phyloP scores from a whole-genome alignment of 345 rosid genomes.

The Ceriops decandra region DNA sequence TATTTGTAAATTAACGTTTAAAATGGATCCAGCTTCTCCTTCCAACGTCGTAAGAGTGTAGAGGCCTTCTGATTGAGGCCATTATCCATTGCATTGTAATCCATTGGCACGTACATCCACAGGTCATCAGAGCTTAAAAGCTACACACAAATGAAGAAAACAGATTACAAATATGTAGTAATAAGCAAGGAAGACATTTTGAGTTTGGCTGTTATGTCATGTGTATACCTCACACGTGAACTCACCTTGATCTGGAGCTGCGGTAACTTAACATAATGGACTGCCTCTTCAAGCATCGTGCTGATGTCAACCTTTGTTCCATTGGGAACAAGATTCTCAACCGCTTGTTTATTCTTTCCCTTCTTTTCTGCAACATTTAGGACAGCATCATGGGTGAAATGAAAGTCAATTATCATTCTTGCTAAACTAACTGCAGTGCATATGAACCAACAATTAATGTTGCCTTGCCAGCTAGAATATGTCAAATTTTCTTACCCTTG shows the following conservation, averaged over 20 bases:
- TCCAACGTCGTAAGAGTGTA: conserved; percentile 25
- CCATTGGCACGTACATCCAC: conserved; percentile 97
- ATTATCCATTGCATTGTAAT: conserved; percentile 80
- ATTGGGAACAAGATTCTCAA: conserved; percentile 78
- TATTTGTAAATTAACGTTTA: not conserved
- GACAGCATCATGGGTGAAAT: not conserved
- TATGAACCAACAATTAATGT: not conserved
- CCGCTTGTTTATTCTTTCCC: conserved; percentile 83
- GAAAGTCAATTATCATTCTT: not conserved
- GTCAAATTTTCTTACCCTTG: conserved; percentile 49
- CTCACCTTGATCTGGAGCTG: conserved; percentile 88
- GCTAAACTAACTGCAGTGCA: too few species aligned
- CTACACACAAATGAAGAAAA: conserved; percentile 32
- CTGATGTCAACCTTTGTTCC: conserved; percentile 93
- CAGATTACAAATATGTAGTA: not conserved
- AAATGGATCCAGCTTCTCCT: not conserved
- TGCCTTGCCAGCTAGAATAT: not conserved
- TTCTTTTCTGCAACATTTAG: conserved; percentile 57
- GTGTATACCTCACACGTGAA: not conserved
- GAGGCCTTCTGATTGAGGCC: conserved; percentile 69
- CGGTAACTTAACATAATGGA: conserved; percentile 77
- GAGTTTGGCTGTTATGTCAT: too few species aligned
- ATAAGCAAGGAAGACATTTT: not conserved
- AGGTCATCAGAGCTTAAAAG: conserved; percentile 89
- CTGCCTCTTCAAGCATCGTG: conserved; percentile 97